Evolutionary conservation across 352 stramenopile species (phyloP), one percentile per base, ranked within the genome.

Genomic region (Phytophthora pisi): DNA sequence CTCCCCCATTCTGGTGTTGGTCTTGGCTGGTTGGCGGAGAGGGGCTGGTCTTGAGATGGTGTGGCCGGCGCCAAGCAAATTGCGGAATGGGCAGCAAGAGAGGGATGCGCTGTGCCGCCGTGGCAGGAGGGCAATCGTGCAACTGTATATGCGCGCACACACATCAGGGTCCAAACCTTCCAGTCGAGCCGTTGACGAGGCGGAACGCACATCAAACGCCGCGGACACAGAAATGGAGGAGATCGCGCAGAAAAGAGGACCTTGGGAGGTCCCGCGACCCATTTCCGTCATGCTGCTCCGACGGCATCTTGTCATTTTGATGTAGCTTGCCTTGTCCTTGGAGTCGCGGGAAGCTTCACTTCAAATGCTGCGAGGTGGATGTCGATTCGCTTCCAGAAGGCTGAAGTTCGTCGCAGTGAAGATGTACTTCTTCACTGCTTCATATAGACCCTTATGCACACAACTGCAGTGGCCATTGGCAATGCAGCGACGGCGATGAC

Each of bases 1-100:
- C 46, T 77, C 69, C 10, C 15, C 24, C 69, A 74, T 77, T 4
- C 8, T 53, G 18, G 28, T n/a, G 16, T 47, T 47, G 40, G 40
- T 0, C 40, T 47, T 23, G 15, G 43, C 0, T 40, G 34, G 13
- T 40, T 40, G 34, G 34, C 13, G 34, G 34, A 16, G 34, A 40
- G 10, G 10, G 34, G 34, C 10, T 40, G 10, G 34, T 31, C 28
- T 31, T 31, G 28, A 15, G 34, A 40, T 40, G 34, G 34, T 11
- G 34, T 16, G 34, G 34, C 34, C 34, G n/a, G 43, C 43, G 18
- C 36, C 10, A 24, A 15, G 57, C 40, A 61, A 66, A 64, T 43
- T 53, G 54, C 38, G 20, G 40, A 69, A 73, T 65, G 53, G 65
- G 31, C 11, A 13, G 11, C 31, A 13, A 40, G 31, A 31, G 6